Conservation (phyloP, 768 basidiomycete genomes). For the Dacryopinax spathularia region DNA sequence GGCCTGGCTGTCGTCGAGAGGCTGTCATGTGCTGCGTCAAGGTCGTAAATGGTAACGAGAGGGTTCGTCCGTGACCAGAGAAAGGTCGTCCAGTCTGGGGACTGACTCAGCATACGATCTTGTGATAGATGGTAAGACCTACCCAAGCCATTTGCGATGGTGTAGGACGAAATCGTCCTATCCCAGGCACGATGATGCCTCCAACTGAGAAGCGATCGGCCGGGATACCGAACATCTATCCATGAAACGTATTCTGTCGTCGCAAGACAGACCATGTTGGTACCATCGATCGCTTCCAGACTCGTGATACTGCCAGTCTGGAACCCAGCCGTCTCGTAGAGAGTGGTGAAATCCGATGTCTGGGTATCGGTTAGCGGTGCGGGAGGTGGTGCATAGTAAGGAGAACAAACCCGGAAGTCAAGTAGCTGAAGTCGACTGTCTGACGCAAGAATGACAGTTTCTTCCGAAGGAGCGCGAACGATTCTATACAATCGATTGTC, state of each 20-base stretch:
- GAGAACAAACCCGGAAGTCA: background rate
- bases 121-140: conserved; percentile 8
- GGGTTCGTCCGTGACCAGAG: conserved; percentile 46
- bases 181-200: conserved; percentile 50
- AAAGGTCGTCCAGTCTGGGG: conserved; percentile 37
- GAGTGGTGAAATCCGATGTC: background rate
- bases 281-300: conserved; percentile 29
- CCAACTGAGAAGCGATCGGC: conserved; percentile 44
- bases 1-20: background rate
- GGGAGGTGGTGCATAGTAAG: background rate
- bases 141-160: conserved; percentile 27
- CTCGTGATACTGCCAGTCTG: conserved; percentile 36
- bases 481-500: background rate
- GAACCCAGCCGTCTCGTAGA: background rate
- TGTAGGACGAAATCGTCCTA: conserved; percentile 36
- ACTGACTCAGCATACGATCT: background rate
- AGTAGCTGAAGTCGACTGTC: background rate
- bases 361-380: background rate
- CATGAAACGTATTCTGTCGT: conserved; percentile 53
- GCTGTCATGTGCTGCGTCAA: conserved; percentile 18
- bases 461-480: background rate
- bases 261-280: conserved; percentile 37
- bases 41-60: conserved; percentile 51
- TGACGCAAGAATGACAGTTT: background rate
- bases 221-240: conserved; percentile 50